These are phyloP conservation scores for Amanita rubescens DNA, from an alignment of 768 basidiomycete genomes.

Conservation along the genomic window DNA sequence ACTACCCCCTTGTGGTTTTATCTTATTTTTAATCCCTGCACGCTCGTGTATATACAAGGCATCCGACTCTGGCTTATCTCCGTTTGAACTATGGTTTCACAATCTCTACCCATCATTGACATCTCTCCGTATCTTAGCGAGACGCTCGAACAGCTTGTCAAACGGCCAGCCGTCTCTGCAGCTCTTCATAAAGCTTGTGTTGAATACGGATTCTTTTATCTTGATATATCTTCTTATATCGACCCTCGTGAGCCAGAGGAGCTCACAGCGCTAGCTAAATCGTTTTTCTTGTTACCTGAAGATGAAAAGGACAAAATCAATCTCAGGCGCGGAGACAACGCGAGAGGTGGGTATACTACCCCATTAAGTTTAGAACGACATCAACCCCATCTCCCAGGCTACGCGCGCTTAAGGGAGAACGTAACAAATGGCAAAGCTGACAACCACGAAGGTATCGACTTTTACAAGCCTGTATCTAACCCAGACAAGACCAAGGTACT, in stretches of 20 bases:
- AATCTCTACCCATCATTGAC: conserved; percentile 59
- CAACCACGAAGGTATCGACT: conserved; percentile 80
- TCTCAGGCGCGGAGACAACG: conserved; percentile 60
- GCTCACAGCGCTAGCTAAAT: conserved; percentile 52
- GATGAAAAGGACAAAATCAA: conserved; percentile 76
- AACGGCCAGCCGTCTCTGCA: conserved; percentile 39
- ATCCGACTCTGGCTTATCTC: not conserved
- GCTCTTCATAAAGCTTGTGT: conserved; percentile 69
- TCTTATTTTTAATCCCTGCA: conserved; percentile 7
- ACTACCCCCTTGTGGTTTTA: conserved; percentile 5
- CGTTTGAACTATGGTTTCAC: not conserved
- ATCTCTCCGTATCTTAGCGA: conserved; percentile 55
- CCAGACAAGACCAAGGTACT: conserved; percentile 66
- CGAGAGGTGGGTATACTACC: conserved; percentile 50
- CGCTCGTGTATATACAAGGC: not conserved
- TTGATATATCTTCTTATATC: conserved; percentile 58
- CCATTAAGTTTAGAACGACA: not conserved
- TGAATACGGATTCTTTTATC: conserved; percentile 85
- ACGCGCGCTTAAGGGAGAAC: conserved; percentile 74
- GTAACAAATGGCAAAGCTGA: conserved; percentile 81
- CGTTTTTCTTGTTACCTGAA: conserved; percentile 68
- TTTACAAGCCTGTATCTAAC: conserved; percentile 65
- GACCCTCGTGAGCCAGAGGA: conserved; percentile 55
- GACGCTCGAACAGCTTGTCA: conserved; percentile 24
- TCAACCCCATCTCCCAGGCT: conserved; percentile 44